Base-by-base conservation (phyloP, 2,329 filamentous ascomycete species). In the Penicillium vulpinum region DNA sequence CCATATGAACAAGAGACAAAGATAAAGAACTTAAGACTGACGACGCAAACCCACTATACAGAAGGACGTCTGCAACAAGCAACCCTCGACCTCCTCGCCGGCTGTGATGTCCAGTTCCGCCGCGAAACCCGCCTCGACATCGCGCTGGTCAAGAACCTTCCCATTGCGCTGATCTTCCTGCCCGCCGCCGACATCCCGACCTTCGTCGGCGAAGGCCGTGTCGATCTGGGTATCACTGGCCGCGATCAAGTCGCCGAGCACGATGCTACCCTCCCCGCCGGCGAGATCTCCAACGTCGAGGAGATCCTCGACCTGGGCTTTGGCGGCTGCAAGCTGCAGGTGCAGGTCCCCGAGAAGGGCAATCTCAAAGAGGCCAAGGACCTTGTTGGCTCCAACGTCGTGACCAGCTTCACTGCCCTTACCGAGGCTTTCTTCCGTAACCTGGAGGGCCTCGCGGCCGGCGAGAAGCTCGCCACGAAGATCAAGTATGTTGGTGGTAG, bases 101-200 rank as follows among this genome's bases (percentile, higher is more conserved):
- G 94, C 64, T 91, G 90, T 69, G 94, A 99, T 75, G 93, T 99
- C 68, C 92, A 99, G 76, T 99, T 99, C 81, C 88, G 90, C 74
- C 88, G 94, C 71, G 92, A 97, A 81, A 92, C 89, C 74, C 89
- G 94, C 57, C 90, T 97, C 69, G 94, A 99, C 75, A 97, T 99
- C 71, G 94, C 94, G 16, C 88, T 99, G 26, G 94, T 97, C 72
- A 96, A 97, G 82, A 99, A 99, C 78, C 86, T 94, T 28, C 91
- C 90, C 35, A 91, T 99, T 68, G 94, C 94, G 16, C 89, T 99
- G 59, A 88, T 99, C 72, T 99, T 99, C 81, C 89, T 99, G 26
- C 94, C 94, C 29, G 94, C 93, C 36, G 92, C 92, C 65, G 94
- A 99, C 74, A 99, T 99, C 71, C 94, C 94, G 5, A 96, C 92